Conservation (phyloP, 129 eudicot species). For the Artemisia tridentata region DNA sequence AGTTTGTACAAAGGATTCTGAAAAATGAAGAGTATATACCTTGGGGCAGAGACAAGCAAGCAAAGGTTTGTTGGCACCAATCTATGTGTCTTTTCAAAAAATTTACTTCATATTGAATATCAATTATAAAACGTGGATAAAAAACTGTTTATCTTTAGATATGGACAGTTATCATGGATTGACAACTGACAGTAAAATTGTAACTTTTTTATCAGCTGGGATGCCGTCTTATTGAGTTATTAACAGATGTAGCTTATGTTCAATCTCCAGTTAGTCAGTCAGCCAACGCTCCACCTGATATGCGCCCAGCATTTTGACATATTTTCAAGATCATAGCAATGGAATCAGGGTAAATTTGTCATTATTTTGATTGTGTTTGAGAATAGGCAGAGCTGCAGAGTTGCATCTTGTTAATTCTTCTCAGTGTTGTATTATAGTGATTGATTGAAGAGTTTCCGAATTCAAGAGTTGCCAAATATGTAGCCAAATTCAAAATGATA, state of each 20-base stretch:
- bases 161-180: slow-evolving; percentile 12
- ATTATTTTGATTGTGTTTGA: not conserved
- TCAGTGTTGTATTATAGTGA: slow-evolving; percentile 3
- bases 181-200: slow-evolving; percentile 17
- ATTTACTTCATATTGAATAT: not conserved
- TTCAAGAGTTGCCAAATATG: too few species aligned
- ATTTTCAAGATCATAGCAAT: slow-evolving; percentile 49
- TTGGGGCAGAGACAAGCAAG: slow-evolving; percentile 81
- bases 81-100: slow-evolving; percentile 9
- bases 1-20: slow-evolving; percentile 72
- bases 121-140: not conserved
- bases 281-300: slow-evolving; percentile 86
- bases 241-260: slow-evolving; percentile 83
- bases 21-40: slow-evolving; percentile 56
- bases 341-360: slow-evolving; percentile 55
- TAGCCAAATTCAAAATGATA: too few species aligned
- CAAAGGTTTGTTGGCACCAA: slow-evolving; percentile 58
- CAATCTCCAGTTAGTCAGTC: slow-evolving; percentile 70
- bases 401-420: slow-evolving; percentile 8
- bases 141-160: not conserved
- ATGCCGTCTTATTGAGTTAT: slow-evolving; percentile 81
- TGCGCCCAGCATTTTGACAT: slow-evolving; percentile 94
- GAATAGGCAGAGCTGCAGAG: not conserved
- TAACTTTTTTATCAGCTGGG: slow-evolving; percentile 67
- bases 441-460: too few species aligned